phyloP scores from a whole-genome alignment of 805 yeast species.

The Tanozyma kutaoensis region DNA sequence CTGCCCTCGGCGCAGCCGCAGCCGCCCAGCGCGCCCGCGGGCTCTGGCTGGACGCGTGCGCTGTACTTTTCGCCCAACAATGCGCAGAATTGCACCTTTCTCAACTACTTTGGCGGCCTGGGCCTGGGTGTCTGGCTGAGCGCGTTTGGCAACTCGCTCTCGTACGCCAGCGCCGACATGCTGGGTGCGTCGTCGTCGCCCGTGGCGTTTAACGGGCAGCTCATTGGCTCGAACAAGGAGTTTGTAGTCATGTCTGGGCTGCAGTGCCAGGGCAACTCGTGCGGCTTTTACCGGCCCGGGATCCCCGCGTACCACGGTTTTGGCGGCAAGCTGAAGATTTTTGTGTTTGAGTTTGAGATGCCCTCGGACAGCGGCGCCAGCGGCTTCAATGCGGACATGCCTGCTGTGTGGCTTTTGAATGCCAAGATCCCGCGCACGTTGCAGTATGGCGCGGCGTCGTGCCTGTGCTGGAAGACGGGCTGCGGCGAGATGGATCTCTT shows the following conservation, averaged over 20 bases:
- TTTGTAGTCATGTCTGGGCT: slow-evolving; percentile 67
- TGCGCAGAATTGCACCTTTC: slow-evolving; percentile 60
- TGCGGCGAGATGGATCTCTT: slow-evolving; percentile 97
- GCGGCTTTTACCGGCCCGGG: slow-evolving; percentile 79
- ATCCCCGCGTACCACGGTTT: slow-evolving; percentile 95
- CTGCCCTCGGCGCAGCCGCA: slow-evolving; percentile 2
- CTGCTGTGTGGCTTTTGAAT: slow-evolving; percentile 93
- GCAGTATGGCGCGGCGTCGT: slow-evolving; percentile 74
- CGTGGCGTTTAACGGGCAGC: slow-evolving; percentile 52
- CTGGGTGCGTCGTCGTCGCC: slow-evolving; percentile 58
- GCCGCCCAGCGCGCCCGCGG: too few relatives aligned
- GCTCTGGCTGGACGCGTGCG: slow-evolving; percentile 47
- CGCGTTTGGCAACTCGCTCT: slow-evolving; percentile 84
- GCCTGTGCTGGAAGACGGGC: slow-evolving; percentile 95
- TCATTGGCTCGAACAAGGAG: slow-evolving; percentile 64
- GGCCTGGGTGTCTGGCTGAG: slow-evolving; percentile 85
- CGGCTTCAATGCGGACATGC: slow-evolving; percentile 72
- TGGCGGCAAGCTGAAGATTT: slow-evolving; percentile 71
- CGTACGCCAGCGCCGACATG: slow-evolving; percentile 74
- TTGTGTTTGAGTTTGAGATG: slow-evolving; percentile 90
- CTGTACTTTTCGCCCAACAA: slow-evolving; percentile 61
- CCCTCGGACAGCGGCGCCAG: slow-evolving; percentile 49
- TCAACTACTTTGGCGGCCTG: slow-evolving; percentile 81
- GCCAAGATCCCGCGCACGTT: slow-evolving; percentile 94
- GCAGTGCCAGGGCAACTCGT: slow-evolving; percentile 45